These are phyloP conservation scores for Penicillium sp. DNA, from an alignment of 2,329 filamentous ascomycete species.

Conservation along the genomic window DNA sequence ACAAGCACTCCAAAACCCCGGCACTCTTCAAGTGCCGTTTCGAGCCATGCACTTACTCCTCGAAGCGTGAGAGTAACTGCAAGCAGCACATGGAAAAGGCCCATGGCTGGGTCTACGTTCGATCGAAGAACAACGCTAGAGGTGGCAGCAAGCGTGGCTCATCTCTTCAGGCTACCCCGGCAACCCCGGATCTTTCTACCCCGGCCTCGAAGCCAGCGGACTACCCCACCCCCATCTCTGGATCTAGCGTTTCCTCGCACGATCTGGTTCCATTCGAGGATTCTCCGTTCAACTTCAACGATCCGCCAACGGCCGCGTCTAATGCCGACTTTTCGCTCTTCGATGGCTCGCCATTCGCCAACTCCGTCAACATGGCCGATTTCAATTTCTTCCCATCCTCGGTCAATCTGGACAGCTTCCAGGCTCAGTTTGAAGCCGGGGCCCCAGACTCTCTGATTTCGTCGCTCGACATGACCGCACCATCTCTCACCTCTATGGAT, in stretches of 20 bases:
- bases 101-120: constrained; percentile 82
- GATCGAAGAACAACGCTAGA: constrained; percentile 87
- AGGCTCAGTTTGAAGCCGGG: constrained; percentile 25
- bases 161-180: constrained; percentile 50
- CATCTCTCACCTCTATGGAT: too few relatives aligned
- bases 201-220: constrained; percentile 52
- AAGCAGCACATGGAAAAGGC: constrained; percentile 99
- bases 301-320: constrained; percentile 18
- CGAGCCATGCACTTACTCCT: constrained; percentile 82
- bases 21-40: constrained; percentile 78
- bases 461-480: constrained; percentile 19
- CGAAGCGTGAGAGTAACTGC: constrained; percentile 93
- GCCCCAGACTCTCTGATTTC: constrained; percentile 27
- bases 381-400: constrained; percentile 15
- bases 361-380: constrained; percentile 14
- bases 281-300: constrained; percentile 27
- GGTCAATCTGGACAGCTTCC: constrained; percentile 26
- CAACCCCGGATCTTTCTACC: constrained; percentile 58
- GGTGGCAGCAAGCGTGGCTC: constrained; percentile 42
- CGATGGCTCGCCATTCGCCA: constrained; percentile 15
- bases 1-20: constrained; percentile 81
- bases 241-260: constrained; percentile 26
- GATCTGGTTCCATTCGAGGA: constrained; percentile 11
- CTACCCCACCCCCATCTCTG: constrained; percentile 46
- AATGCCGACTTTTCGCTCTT: constrained; percentile 27